Evolutionary conservation across 768 basidiomycete genomes (phyloP).

Genomic region (Roridomyces roridus): DNA sequence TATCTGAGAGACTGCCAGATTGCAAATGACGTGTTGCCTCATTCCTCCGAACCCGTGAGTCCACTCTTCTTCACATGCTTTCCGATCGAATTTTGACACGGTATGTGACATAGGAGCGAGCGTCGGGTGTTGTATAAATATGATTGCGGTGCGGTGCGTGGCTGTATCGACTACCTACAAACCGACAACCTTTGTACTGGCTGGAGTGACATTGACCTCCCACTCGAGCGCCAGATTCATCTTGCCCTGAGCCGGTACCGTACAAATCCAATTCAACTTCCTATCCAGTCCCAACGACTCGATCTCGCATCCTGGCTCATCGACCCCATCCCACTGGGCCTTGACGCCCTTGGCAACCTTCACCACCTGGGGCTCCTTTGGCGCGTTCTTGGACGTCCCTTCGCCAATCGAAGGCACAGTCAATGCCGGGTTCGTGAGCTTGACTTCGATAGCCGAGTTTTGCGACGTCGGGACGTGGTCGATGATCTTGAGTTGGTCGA

Average conservation of each 20-base stretch:
- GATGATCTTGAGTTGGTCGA: constrained; percentile 25
- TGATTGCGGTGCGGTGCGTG: too few relatives aligned
- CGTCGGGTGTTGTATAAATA: too few relatives aligned
- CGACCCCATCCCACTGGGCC: constrained; percentile 35
- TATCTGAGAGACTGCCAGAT: too few relatives aligned
- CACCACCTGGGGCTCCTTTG: constrained; percentile 12
- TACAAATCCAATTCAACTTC: constrained; percentile 42
- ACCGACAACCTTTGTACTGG: constrained; percentile 27
- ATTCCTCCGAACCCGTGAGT: too few relatives aligned
- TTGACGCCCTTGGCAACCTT: constrained; percentile 23
- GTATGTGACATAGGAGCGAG: too few relatives aligned
- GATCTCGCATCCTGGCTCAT: constrained; percentile 23
- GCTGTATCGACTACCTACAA: too few relatives aligned
- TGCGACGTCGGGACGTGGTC: constrained; percentile 34
- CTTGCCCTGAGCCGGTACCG: constrained; percentile 37
- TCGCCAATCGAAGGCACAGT: constrained; percentile 11
- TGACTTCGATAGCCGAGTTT: constrained; percentile 26
- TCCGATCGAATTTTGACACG: too few relatives aligned
- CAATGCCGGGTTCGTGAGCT: constrained; percentile 23
- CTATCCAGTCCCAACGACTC: constrained; percentile 39
- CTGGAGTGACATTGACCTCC: constrained; percentile 37
- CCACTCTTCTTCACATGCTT: too few relatives aligned
- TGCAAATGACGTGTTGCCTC: too few relatives aligned
- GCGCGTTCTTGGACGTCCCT: constrained; percentile 12
- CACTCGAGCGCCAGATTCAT: constrained; percentile 38